Base-by-base conservation (phyloP, 169 alveolate species). In the Prorocentrum cordatum region DNA sequence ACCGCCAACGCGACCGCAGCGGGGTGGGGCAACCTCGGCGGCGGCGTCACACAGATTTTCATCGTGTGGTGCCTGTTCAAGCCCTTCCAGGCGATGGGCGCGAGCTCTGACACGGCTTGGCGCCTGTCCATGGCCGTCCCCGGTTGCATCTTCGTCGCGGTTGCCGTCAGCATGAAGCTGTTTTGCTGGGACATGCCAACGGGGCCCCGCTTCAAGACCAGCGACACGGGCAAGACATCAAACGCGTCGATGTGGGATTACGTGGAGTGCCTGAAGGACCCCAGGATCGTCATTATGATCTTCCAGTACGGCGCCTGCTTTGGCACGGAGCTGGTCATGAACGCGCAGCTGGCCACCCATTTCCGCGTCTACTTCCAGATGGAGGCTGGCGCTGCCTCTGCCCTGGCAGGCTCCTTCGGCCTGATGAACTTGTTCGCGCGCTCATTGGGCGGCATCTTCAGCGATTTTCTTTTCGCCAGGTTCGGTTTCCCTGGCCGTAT, bases 361-460 rank as follows among this genome's bases (percentile, higher is more conserved):
- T 82, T 82, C 80, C 20, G 73, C 50, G 42, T 58, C 16, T 82
- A 59, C 58, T 82, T 82, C 70, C 68, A 62, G 32, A 4, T 62
- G 38, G 29, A 12, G 18, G 75, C 75, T 0, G 50, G 45, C 20
- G 70, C 35, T n/a, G 91, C 91, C 36, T 36, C 59, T 5, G 70
- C 64, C 9, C n/a, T 62, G 54, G 91, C 91, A 1, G 79, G 82
- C 45, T 31, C 82, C 14, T 82, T 82, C 10, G 91, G 82, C 38
- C 22, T 64, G 39, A 82, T 82, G 91, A 82, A 82, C 54, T 70
- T 82, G 16, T 82, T 82, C 32, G 91, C 91, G 50, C n/a, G 91
- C 6, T 38, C 82, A 3, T n/a, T 82, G 68, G 91, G 91, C 1
- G 91, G 91, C 16, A 61, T 82, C 39, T n/a, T 58, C 42, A 36